These are phyloP conservation scores for Agaricus blazei DNA, from an alignment of 768 basidiomycete genomes.

Conservation along the genomic window DNA sequence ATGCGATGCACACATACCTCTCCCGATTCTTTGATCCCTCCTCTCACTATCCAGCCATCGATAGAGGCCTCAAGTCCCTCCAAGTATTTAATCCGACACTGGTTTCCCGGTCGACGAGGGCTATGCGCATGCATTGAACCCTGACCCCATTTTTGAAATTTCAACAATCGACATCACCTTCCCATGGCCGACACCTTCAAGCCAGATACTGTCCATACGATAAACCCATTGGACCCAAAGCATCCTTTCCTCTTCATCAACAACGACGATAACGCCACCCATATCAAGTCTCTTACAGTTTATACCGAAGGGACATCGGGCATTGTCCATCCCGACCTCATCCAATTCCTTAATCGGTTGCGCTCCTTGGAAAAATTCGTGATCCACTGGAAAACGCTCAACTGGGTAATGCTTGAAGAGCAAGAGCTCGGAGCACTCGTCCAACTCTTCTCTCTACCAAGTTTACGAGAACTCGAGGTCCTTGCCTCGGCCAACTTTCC, in stretches of 20 bases:
- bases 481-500: constrained; percentile 6
- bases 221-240: constrained; percentile 3
- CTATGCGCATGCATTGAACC: constrained; percentile 4
- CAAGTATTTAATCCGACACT: neutral
- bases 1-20: constrained; percentile 1
- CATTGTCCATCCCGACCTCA: neutral
- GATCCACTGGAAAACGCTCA: constrained; percentile 7
- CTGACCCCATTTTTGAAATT: neutral
- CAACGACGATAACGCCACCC: neutral
- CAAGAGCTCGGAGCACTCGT: neutral
- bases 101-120: neutral
- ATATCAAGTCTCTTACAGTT: constrained; percentile 6
- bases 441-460: constrained; percentile 6
- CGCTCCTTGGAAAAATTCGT: constrained; percentile 2
- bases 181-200: constrained; percentile 1
- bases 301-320: neutral
- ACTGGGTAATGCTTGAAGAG: constrained; percentile 6
- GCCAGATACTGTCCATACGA: neutral
- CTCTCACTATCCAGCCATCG: neutral
- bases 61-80: neutral
- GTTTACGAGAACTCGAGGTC: neutral
- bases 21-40: neutral
- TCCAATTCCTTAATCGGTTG: constrained; percentile 4
- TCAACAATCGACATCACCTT: constrained; percentile 1
- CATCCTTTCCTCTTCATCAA: constrained; percentile 7